Evolutionary conservation across 2,329 filamentous ascomycete species (phyloP), one percentile per base, ranked within the genome.

Genomic region (Trichoderma endophyticum): DNA sequence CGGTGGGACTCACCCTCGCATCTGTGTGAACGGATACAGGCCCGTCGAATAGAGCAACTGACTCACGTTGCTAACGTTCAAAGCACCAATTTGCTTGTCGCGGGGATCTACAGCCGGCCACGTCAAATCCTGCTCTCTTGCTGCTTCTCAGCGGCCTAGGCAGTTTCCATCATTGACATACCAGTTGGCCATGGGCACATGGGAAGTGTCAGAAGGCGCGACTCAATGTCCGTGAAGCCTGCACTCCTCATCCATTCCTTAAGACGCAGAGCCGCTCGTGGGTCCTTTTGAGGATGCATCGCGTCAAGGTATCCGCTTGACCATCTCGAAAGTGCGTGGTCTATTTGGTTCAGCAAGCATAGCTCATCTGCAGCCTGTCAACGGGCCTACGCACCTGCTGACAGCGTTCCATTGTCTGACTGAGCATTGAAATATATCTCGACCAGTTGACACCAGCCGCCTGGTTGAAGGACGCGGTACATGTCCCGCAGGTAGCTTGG

Each of bases 361-460:
- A 54, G 4, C 11, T 24, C 26, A 15, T 12, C 18, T 24, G 11
- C 32, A 26, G 18, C 30, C 14, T 34, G 21, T 9, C 21, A 12
- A 57, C 4, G 30, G 4, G 11, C 6, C 43, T 24, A 62, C 85
- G 80, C 77, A 86, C 89, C 85, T 65, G 90, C 86, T 12, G 89
- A 90, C 76, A 96, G 83, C n/a, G 89, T 90, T 6, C 94, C 94
- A 77, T 93, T 97, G 76, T 95, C 90, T 0, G 93, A 97, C 80
- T 97, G 95, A 30, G 93, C 90, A 75, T 94, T 93, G 80, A 91
- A 91, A 78, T 97, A 94, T 76, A 95, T 88, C 78, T 97, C 95
- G n/a, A 93, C 88, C 87, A 97, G 91, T 78, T 97, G 94, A 72
- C 92, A 87, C 93, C 94, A 97, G 1, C 95, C 94, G 2, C 91